A percentile compares a stretch with the other conserved stretches of the same genome.
Evolutionary conservation across 2,329 filamentous ascomycete genomes (phyloP).

Genomic region (Sarocladium oryzae): DNA sequence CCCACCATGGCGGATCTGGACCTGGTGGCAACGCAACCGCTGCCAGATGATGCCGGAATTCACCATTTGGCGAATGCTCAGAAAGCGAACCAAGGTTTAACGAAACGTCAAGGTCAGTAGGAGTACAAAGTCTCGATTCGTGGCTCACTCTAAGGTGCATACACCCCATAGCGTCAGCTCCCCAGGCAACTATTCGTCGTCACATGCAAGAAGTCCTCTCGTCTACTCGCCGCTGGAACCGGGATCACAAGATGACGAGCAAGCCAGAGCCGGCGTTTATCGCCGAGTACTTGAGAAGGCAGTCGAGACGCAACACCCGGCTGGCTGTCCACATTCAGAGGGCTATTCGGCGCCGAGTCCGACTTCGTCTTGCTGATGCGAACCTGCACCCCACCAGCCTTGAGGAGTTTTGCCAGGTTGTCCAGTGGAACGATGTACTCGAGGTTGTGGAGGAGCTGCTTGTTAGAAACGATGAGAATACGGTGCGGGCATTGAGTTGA

Average conservation of each 20-base stretch:
- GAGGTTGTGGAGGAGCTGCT: slow-evolving; percentile 24
- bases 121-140: no score
- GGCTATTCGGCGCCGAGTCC: slow-evolving; percentile 21
- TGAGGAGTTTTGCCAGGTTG: slow-evolving; percentile 26
- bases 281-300: slow-evolving; percentile 27
- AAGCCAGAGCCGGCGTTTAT: slow-evolving; percentile 24
- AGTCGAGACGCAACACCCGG: slow-evolving; percentile 26
- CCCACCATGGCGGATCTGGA: slow-evolving; percentile 17
- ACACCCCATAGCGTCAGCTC: no score
- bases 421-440: slow-evolving; percentile 28
- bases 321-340: slow-evolving; percentile 28
- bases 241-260: slow-evolving; percentile 28
- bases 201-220: slow-evolving; percentile 29
- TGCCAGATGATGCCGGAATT: slow-evolving; percentile 1
- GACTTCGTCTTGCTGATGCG: slow-evolving; percentile 9
- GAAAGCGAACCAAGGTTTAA: not conserved
- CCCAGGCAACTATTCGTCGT: not conserved
- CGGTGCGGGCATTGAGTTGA: slow-evolving; percentile 17
- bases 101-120: not conserved
- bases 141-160: no score
- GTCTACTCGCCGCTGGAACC: slow-evolving; percentile 33
- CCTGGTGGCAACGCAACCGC: not conserved
- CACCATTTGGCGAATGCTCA: not conserved
- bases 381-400: slow-evolving; percentile 19
- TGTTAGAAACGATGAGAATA: slow-evolving; percentile 18